These are phyloP conservation scores for Tolypocladium guangdongense DNA, from an alignment of 2,329 filamentous ascomycete species.

Conservation along the genomic window DNA sequence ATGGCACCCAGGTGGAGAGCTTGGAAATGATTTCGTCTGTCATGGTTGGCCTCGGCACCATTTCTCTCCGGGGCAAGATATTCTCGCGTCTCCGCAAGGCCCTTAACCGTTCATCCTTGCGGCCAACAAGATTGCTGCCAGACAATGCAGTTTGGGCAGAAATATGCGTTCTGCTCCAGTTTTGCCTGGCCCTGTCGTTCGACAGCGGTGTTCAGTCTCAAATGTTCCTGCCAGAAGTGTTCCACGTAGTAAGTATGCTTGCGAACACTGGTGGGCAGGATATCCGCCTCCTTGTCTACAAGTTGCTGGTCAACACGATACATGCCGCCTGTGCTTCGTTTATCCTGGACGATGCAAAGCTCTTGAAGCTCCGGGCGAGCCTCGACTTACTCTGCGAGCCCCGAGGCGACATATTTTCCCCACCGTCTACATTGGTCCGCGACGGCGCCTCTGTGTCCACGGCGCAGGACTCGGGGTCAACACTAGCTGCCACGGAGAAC, in stretches of 20 bases:
- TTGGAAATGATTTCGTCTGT: slow-evolving; percentile 52
- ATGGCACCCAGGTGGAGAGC: slow-evolving; percentile 46
- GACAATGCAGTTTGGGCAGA: slow-evolving; percentile 62
- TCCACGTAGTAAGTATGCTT: slow-evolving; percentile 61
- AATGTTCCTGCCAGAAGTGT: slow-evolving; percentile 57
- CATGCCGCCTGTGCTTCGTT: slow-evolving; percentile 60
- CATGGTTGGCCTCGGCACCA: slow-evolving; percentile 50
- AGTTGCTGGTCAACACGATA: slow-evolving; percentile 54
- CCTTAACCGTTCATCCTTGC: slow-evolving; percentile 53
- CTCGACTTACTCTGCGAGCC: slow-evolving; percentile 50
- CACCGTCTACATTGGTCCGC: slow-evolving; percentile 30
- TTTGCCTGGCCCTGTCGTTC: slow-evolving; percentile 57
- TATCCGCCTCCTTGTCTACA: slow-evolving; percentile 48
- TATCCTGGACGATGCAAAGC: slow-evolving; percentile 45
- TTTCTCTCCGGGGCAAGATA: slow-evolving; percentile 54
- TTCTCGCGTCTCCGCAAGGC: slow-evolving; percentile 56
- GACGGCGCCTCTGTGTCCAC: slow-evolving; percentile 46
- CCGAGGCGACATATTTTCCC: slow-evolving; percentile 45
- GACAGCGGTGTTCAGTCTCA: slow-evolving; percentile 57
- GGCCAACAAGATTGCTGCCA: slow-evolving; percentile 53
- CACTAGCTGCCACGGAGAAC: slow-evolving; percentile 47
- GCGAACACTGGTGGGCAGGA: slow-evolving; percentile 51
- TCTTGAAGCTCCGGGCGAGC: slow-evolving; percentile 43
- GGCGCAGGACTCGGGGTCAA: slow-evolving; percentile 39
- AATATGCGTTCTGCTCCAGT: slow-evolving; percentile 54